Percentiles rank a stretch among this genome's conserved stretches.
phyloP scores from a whole-genome alignment of 129 eudicot species.

The Helichrysum umbraculigerum region DNA sequence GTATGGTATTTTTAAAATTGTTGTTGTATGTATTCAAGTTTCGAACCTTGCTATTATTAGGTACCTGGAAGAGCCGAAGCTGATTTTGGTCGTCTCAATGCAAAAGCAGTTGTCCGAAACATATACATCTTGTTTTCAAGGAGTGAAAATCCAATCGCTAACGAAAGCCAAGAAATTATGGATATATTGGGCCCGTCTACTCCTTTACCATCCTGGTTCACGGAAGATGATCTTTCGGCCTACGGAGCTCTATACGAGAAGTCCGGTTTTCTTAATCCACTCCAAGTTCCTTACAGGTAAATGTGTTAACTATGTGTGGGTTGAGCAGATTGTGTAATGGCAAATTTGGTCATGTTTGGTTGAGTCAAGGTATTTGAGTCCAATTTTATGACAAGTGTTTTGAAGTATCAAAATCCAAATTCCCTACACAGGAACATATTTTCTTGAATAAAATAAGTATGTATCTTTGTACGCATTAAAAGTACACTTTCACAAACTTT shows the following conservation, averaged over 20 bases:
- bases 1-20: too few relatives aligned
- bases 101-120: constrained; percentile 31
- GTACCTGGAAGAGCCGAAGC: constrained; percentile 47
- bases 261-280: constrained; percentile 34
- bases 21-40: not conserved
- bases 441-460: too few relatives aligned
- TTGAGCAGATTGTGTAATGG: not conserved
- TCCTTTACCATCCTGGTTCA: constrained; percentile 26
- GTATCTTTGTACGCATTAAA: too few relatives aligned
- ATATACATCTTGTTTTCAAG: constrained; percentile 40
- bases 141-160: constrained; percentile 37
- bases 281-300: constrained; percentile 33
- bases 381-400: too few relatives aligned
- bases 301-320: too few relatives aligned
- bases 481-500: too few relatives aligned
- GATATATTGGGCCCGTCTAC: constrained; percentile 33
- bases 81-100: constrained; percentile 37
- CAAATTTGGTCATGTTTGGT: not conserved
- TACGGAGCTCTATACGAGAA: constrained; percentile 31
- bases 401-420: too few relatives aligned
- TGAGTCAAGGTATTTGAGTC: too few relatives aligned
- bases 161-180: constrained; percentile 35
- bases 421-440: too few relatives aligned
- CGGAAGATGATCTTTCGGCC: constrained; percentile 36
- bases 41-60: not conserved